These are phyloP conservation scores for Colletotrichum sp. DNA, from an alignment of 2,329 filamentous ascomycete genomes.

Conservation along the genomic window DNA sequence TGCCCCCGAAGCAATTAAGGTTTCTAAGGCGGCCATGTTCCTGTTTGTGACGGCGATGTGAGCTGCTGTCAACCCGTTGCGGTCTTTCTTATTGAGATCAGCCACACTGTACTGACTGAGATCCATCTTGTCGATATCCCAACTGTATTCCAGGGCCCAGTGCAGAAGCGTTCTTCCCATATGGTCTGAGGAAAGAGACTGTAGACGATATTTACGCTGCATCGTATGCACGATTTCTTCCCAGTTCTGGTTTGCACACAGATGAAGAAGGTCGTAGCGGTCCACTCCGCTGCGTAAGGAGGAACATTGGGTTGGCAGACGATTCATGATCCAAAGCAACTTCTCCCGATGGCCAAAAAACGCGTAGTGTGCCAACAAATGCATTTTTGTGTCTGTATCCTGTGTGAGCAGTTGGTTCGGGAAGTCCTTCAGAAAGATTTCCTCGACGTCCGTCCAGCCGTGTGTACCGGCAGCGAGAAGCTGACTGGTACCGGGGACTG, in stretches of 20 bases:
- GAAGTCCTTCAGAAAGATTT: fast-evolving
- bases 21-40: background rate
- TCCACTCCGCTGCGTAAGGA: background rate
- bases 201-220: background rate
- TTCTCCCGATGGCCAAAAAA: background rate
- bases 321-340: background rate
- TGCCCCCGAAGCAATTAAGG: fast-evolving
- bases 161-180: background rate
- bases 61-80: background rate
- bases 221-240: background rate
- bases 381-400: background rate
- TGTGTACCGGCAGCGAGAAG: background rate
- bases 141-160: background rate
- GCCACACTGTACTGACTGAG: background rate
- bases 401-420: fast-evolving
- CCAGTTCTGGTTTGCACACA: background rate
- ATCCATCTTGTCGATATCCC: background rate
- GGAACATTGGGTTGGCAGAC: background rate
- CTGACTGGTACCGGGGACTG: background rate
- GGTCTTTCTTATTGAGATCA: background rate
- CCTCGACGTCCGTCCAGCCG: background rate
- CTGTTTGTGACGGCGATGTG: background rate
- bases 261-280: background rate
- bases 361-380: background rate
- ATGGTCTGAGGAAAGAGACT: background rate